Base-by-base conservation (phyloP, 2,329 filamentous ascomycete genomes). In the Cryoendolithus antarcticus region DNA sequence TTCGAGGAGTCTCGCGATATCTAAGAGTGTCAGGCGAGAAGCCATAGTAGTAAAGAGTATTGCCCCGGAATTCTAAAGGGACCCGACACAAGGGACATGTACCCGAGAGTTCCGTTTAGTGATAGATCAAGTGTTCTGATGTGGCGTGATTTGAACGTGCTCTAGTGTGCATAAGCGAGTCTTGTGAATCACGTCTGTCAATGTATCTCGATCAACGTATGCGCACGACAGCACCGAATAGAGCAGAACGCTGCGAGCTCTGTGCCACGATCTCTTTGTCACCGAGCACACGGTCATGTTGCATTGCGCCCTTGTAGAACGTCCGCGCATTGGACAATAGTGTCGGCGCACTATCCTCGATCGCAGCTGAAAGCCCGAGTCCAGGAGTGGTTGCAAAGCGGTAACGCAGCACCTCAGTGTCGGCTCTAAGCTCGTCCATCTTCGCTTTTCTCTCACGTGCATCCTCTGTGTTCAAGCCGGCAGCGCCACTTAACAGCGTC, bases 311-410 rank as follows among this genome's bases (percentile, higher is more conserved):
- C 13, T 69, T 65, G 48, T 74, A 77, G 48, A 72, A 77, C 4
- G 67, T 72, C 44, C 69, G 66, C 2, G 74, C 71, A 47, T 77
- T 77, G 39, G 65, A 66, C 30, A 73, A 51, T 9, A 77, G 56
- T 2, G 64, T 69, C 4, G 57, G 48, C 3, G 57, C 60, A 48
- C 71, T 69, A 35, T 64, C 63, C 19, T 58, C 52, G 4, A 64
- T 48, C 4, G 56, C 48, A 37, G 67, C 63, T 1, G 69, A 65
- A 3, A 64, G 48, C 30, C 62, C 55, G 1, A 42, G 39, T n/a
- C 46, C 43, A 0, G 47, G 40, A 13, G 50, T 41, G 9, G 47
- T 50, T 5, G 70, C 69, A 21, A 77, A 53, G 31, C 67, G 65
- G 55, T 66, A 69, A 29, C 74, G 65, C 27, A 69, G 59, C 45